A percentile compares a stretch with the other conserved stretches of the same genome.
phyloP scores from a whole-genome alignment of 192 early-diverging fungal genomes.

The Diversispora epigaea region DNA sequence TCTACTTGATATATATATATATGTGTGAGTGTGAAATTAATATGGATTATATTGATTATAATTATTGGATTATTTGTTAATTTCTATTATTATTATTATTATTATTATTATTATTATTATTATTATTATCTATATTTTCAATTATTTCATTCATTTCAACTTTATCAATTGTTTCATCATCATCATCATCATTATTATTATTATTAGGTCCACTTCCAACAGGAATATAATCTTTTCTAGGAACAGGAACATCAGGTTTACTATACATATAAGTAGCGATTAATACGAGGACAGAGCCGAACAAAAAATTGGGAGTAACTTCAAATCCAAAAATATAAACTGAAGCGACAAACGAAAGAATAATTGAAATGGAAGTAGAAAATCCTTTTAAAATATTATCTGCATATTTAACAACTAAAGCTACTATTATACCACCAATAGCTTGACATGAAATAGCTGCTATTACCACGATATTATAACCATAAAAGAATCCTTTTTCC shows the following conservation, averaged over 20 bases:
- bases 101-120: too few species aligned
- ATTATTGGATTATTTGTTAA: too few species aligned
- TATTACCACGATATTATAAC: slow-evolving; percentile 81
- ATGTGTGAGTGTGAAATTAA: too few species aligned
- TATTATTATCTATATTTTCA: too few species aligned
- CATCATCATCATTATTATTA: too few species aligned
- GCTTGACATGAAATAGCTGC: slow-evolving; percentile 87
- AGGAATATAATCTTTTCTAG: slow-evolving; percentile 1
- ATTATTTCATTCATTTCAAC: too few species aligned
- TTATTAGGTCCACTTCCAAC: not conserved
- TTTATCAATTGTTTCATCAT: too few species aligned
- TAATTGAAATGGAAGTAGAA: slow-evolving; percentile 94
- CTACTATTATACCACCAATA: slow-evolving; percentile 90
- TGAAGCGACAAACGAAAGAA: slow-evolving; percentile 83
- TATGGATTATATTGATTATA: too few species aligned
- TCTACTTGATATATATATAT: too few species aligned
- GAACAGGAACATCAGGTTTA: slow-evolving; percentile 41
- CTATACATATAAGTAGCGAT: slow-evolving; percentile 78
- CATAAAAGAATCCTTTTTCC: slow-evolving; percentile 86
- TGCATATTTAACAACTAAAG: slow-evolving; percentile 95
- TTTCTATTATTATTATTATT: too few species aligned
- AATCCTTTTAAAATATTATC: slow-evolving; percentile 99
- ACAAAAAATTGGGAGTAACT: slow-evolving; percentile 67
- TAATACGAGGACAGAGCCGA: slow-evolving; percentile 74
- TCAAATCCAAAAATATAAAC: slow-evolving; percentile 81